Evolutionary conservation across 2,329 filamentous ascomycete genomes (phyloP).

Genomic region (Colletotrichum limetticola): DNA sequence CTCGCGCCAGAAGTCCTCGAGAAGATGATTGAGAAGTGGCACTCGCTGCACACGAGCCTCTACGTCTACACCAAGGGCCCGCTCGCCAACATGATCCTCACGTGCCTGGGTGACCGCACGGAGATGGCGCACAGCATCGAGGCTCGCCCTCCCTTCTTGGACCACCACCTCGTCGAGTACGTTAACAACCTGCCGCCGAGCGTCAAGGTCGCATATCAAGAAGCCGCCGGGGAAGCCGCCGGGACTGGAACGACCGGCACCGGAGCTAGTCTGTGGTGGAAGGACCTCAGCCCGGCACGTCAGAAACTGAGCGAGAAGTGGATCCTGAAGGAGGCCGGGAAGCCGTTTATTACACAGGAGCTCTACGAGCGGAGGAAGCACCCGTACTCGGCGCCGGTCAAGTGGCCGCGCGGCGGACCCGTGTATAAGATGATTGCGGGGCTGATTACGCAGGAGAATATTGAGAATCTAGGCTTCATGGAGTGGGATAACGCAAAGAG

Average conservation of each 20-base stretch:
- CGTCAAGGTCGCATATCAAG: conserved; percentile 39
- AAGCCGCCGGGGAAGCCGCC: conserved; percentile 1
- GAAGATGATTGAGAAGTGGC: conserved; percentile 44
- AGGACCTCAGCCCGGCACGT: conserved; percentile 22
- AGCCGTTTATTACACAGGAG: conserved; percentile 55
- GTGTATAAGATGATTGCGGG: conserved; percentile 48
- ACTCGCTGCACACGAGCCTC: conserved; percentile 41
- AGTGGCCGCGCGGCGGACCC: conserved; percentile 53
- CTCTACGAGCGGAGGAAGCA: conserved; percentile 61
- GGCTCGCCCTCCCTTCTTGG: conserved; percentile 48
- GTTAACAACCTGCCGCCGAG: conserved; percentile 44
- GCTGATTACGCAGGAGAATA: conserved; percentile 48
- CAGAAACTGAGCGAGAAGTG: conserved; percentile 56
- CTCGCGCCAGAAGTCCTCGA: conserved; percentile 34
- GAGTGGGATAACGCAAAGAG: conserved; percentile 48
- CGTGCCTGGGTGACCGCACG: conserved; percentile 45
- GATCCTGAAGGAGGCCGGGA: conserved; percentile 57
- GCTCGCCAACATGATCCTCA: conserved; percentile 43
- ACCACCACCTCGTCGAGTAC: conserved; percentile 45
- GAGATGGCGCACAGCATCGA: conserved; percentile 51
- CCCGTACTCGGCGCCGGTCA: conserved; percentile 58
- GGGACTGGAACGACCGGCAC: background rate
- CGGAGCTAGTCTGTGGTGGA: conserved; percentile 53
- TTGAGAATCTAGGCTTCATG: conserved; percentile 53
- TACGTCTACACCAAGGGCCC: conserved; percentile 41